phyloP scores from a whole-genome alignment of 495 filamentous ascomycete genomes.

The Hypoxylon intermedium region DNA sequence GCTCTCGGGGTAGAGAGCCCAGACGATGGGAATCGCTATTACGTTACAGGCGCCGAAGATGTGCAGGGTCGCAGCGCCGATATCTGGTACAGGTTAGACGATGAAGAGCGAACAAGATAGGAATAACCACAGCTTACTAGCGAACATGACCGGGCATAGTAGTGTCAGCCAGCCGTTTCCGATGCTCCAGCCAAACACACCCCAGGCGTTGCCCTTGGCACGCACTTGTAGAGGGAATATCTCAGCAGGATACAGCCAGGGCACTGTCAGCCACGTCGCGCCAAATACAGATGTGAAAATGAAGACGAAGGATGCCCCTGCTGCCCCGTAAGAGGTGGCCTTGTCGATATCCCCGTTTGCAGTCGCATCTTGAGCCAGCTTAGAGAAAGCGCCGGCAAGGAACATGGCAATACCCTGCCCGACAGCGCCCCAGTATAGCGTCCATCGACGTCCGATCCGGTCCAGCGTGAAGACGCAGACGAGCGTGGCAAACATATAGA shows the following conservation, averaged over 20 bases:
- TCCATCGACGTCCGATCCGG: slow-evolving; percentile 72
- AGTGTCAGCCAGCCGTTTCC: slow-evolving; percentile 72
- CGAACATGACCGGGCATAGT: slow-evolving; percentile 69
- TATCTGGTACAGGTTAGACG: slow-evolving; percentile 39
- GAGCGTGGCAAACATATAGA: slow-evolving; percentile 63
- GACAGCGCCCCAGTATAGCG: slow-evolving; percentile 70
- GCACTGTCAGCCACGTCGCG: slow-evolving; percentile 75
- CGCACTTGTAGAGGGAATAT: slow-evolving; percentile 74
- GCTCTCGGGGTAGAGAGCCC: slow-evolving; percentile 72
- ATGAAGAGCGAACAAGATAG: not conserved
- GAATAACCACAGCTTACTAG: slow-evolving; percentile 26
- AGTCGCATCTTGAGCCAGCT: slow-evolving; percentile 46
- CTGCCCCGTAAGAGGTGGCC: slow-evolving; percentile 64
- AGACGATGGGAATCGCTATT: slow-evolving; percentile 69
- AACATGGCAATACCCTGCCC: slow-evolving; percentile 66
- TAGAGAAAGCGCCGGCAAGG: slow-evolving; percentile 56
- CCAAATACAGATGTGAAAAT: slow-evolving; percentile 74
- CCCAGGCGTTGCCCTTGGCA: slow-evolving; percentile 76
- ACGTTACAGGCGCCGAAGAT: slow-evolving; percentile 70
- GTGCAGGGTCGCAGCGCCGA: slow-evolving; percentile 71
- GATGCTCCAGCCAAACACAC: slow-evolving; percentile 75
- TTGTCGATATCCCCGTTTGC: slow-evolving; percentile 41
- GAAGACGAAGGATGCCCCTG: slow-evolving; percentile 72
- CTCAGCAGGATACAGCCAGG: slow-evolving; percentile 75
- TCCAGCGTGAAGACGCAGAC: slow-evolving; percentile 74